Percentiles rank a stretch among this genome's conserved stretches.
These are phyloP conservation scores for Fusarium fracticaudum DNA, from an alignment of 2,329 filamentous ascomycete species.

Conservation along the genomic window DNA sequence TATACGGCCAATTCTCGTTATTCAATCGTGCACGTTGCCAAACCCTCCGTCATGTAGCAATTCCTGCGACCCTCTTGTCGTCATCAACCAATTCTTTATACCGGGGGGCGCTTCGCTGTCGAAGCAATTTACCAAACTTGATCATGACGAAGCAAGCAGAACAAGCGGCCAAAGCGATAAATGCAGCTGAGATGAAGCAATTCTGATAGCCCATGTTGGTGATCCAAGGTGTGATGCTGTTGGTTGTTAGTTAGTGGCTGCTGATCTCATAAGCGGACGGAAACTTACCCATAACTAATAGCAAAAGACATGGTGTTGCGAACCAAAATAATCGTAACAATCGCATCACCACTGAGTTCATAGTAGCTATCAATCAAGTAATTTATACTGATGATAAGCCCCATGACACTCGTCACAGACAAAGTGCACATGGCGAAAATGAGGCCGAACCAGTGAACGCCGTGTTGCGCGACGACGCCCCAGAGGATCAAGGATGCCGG, in stretches of 20 bases:
- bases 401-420: conserved; percentile 47
- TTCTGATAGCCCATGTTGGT: conserved; percentile 54
- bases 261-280: accelerated
- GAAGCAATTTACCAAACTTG: conserved; percentile 53
- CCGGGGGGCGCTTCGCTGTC: conserved; percentile 25
- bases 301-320: conserved; percentile 51
- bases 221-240: conserved; percentile 59
- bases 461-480: conserved; percentile 49
- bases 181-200: conserved; percentile 54
- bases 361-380: conserved; percentile 55
- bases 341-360: conserved; percentile 52
- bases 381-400: conserved; percentile 50
- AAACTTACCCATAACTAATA: conserved; percentile 44
- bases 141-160: conserved; percentile 57
- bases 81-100: conserved; percentile 23
- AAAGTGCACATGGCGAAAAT: conserved; percentile 52
- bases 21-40: neutral
- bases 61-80: conserved; percentile 4
- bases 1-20: neutral
- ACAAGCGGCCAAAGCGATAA: conserved; percentile 51
- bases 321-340: conserved; percentile 53
- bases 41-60: neutral
- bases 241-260: conserved; percentile 11
- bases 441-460: conserved; percentile 55
- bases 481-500: conserved; percentile 46